Evolutionary conservation across 441 rosid species (phyloP).

Genomic region (Flueggea neowawraea): DNA sequence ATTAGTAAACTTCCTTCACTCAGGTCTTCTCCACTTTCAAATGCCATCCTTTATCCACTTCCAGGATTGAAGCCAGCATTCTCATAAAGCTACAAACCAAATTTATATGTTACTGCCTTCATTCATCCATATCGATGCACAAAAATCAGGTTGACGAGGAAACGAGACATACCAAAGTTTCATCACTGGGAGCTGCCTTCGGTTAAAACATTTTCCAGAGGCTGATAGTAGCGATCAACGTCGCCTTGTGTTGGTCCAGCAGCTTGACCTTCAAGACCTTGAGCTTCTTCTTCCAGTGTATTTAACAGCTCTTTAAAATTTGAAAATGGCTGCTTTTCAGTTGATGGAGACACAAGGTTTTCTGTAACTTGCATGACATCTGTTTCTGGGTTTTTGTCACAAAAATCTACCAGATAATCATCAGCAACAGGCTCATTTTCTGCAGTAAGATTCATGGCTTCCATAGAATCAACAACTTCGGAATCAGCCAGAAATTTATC

Average conservation of each 20-base stretch:
- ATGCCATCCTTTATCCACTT: too few species aligned
- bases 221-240: conserved; percentile 21
- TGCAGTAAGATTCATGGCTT: background rate
- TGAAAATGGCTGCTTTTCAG: background rate
- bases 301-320: conserved; percentile 3
- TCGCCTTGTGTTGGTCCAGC: conserved; percentile 16
- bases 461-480: too few species aligned
- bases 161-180: background rate
- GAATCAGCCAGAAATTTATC: too few species aligned
- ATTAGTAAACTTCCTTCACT: too few species aligned
- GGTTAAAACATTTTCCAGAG: conserved; percentile 11
- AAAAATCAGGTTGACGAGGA: background rate
- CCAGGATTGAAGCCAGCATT: too few species aligned
- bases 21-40: too few species aligned
- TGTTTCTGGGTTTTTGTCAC: background rate
- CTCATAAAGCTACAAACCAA: too few species aligned
- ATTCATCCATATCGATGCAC: too few species aligned
- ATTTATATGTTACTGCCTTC: too few species aligned
- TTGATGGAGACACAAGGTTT: background rate
- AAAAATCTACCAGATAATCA: background rate
- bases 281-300: conserved; percentile 13
- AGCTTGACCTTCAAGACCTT: background rate
- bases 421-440: conserved; percentile 1
- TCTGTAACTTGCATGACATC: background rate
- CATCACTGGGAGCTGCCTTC: background rate